Conservation (phyloP, 352 stramenopile genomes). For the Lagenidium giganteum region DNA sequence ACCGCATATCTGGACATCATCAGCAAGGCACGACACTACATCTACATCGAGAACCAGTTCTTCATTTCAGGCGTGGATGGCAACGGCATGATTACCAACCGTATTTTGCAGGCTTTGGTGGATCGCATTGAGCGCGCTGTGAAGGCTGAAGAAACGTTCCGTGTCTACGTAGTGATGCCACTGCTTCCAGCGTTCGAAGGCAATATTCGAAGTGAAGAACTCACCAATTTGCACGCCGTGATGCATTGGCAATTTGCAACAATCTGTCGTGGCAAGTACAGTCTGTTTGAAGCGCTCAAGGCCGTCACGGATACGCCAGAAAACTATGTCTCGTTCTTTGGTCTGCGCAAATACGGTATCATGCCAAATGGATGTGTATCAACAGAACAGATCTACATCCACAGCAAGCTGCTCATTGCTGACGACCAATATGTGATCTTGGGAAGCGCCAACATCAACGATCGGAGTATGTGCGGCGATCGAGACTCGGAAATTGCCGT, state of each 20-base stretch:
- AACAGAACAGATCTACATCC: constrained; percentile 91
- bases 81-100: constrained; percentile 76
- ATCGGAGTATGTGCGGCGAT: constrained; percentile 91
- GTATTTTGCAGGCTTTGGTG: constrained; percentile 77
- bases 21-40: constrained; percentile 67
- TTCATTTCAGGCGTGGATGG: constrained; percentile 84
- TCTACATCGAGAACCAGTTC: constrained; percentile 94
- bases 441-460: constrained; percentile 95
- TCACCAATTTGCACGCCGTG: constrained; percentile 81
- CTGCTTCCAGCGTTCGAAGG: constrained; percentile 79
- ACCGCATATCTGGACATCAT: constrained; percentile 83
- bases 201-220: constrained; percentile 75
- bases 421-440: constrained; percentile 91
- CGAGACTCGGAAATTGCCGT: constrained; percentile 86
- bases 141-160: constrained; percentile 65
- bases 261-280: constrained; percentile 77
- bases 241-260: constrained; percentile 89
- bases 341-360: constrained; percentile 79
- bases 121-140: constrained; percentile 78
- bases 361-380: constrained; percentile 71
- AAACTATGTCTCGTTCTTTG: constrained; percentile 81
- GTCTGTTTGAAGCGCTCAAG: constrained; percentile 64
- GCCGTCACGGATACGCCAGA: constrained; percentile 60
- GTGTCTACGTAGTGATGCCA: constrained; percentile 85
- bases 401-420: constrained; percentile 87